Base-by-base conservation (phyloP, 495 filamentous ascomycete genomes). In the Aspergillus bridgeri region DNA sequence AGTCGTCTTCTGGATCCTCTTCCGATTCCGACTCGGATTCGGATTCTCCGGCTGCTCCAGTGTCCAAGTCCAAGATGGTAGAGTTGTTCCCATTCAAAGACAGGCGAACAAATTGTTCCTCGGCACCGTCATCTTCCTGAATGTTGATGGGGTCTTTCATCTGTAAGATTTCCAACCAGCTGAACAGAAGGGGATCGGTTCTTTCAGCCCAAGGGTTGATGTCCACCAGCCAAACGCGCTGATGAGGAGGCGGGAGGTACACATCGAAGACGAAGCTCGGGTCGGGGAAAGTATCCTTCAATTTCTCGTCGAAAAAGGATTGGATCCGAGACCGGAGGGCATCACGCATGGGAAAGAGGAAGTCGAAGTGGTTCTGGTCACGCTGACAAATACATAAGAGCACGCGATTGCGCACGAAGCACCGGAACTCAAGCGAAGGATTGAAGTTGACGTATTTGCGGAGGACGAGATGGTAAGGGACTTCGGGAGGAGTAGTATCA, bases 151-250 rank as follows among this genome's bases (percentile, higher is more conserved):
- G 84, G 18, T 89, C 84, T 22, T 82, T 75, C 76, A 90, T 81
- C 0, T 75, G 82, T 61, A 99, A 68, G 18, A 99, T 78, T 73
- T 98, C 95, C 56, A 87, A 57, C 94, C 94, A 99, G 51, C 85
- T 87, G 67, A 97, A 99, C 17, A 98, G 74, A 46, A 97, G 68
- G 9, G 90, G 84, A 69, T 99, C 94, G 0, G 94, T 99, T 54
- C 91, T 72, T 51, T 83, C 85, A 11, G 94, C 95, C 89, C 94
- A 99, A 0, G 94, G 91, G 61, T 99, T 98, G 52, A 99, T 86
- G 68, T 99, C 94, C 33, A 98, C 85, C 23, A 99, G 75, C 77
- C 92, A 87, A 0, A 95, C 90, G 20, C 86, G 76, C 61, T 87
- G 80, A 55, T 88, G 83, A 5, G 89, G 88, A 48, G 87, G 85